These are phyloP conservation scores for Coemansia sp. DNA, from an alignment of 192 early-diverging fungal species.

Conservation along the genomic window DNA sequence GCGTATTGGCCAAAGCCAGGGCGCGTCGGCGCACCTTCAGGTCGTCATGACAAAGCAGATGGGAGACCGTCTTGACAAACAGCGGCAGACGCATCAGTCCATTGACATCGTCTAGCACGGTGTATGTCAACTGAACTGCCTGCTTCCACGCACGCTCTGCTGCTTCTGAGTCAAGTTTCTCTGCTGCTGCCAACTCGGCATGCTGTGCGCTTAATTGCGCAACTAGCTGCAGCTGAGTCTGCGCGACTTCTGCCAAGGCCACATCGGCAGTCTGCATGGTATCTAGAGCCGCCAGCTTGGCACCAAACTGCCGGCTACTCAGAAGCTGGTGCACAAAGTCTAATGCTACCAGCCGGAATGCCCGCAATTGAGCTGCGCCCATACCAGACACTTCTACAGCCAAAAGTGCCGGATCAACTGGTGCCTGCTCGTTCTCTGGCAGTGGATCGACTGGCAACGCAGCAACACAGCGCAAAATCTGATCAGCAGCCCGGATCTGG, in stretches of 20 bases:
- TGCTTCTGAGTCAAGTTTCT: constrained; percentile 11
- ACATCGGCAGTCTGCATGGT: constrained; percentile 8
- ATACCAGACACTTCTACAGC: constrained; percentile 23
- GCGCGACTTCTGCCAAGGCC: constrained; percentile 10
- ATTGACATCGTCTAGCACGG: constrained; percentile 72
- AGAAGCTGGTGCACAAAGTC: constrained; percentile 50
- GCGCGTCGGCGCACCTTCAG: constrained; percentile 70
- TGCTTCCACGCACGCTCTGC: constrained; percentile 44
- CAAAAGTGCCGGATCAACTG: constrained; percentile 4
- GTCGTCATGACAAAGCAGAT: constrained; percentile 61
- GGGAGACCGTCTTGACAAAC: constrained; percentile 69
- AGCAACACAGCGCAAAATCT: constrained; percentile 58
- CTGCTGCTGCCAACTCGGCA: constrained; percentile 10
- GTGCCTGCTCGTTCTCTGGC: constrained; percentile 2
- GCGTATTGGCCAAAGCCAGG: constrained; percentile 70
- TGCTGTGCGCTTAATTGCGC: constrained; percentile 23
- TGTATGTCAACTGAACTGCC: constrained; percentile 59
- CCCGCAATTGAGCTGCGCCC: constrained; percentile 28
- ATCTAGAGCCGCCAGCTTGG: constrained; percentile 1
- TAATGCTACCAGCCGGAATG: constrained; percentile 42
- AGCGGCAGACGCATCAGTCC: constrained; percentile 68
- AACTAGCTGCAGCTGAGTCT: constrained; percentile 24
- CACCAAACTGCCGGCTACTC: constrained; percentile 31
- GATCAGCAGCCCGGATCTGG: constrained; percentile 64
- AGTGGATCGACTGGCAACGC: constrained; percentile 54